Conservation (phyloP, 371 early-diverging fungal genomes). For the Cokeromyces recurvatus region DNA sequence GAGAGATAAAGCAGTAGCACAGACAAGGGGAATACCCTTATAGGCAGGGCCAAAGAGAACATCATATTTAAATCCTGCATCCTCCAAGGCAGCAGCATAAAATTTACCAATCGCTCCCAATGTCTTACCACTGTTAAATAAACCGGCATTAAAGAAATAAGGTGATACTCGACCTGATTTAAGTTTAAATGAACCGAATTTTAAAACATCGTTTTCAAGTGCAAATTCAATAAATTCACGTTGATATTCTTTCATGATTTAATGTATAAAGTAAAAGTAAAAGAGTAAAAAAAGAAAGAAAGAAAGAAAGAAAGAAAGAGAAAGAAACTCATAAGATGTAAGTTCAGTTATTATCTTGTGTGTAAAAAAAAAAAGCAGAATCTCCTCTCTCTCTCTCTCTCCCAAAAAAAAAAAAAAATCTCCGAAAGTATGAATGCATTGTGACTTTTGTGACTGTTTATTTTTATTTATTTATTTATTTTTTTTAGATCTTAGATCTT, state of each 20-base stretch:
- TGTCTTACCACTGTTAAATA: constrained; percentile 87
- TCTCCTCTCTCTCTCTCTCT: too few species aligned
- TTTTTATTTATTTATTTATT: too few species aligned
- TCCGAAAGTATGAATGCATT: too few species aligned
- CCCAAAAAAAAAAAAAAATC: too few species aligned
- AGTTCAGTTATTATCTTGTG: too few species aligned
- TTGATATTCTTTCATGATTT: constrained; percentile 78
- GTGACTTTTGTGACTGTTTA: too few species aligned
- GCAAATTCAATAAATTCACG: constrained; percentile 92
- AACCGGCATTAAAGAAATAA: constrained; percentile 96
- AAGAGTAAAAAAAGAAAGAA: constrained; percentile 3
- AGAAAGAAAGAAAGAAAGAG: constrained; percentile 1
- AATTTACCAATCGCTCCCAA: constrained; percentile 79
- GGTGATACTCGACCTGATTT: constrained; percentile 93
- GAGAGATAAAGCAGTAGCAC: constrained; percentile 77
- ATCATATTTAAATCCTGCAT: constrained; percentile 69
- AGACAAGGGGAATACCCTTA: constrained; percentile 95
- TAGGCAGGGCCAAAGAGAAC: constrained; percentile 97
- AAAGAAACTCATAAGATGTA: neutral
- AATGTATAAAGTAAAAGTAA: constrained; percentile 3
- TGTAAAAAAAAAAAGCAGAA: too few species aligned
- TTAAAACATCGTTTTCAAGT: constrained; percentile 74
- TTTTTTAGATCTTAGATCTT: constrained; percentile 18
- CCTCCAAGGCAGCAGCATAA: constrained; percentile 84
- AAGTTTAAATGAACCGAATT: constrained; percentile 88